These are phyloP conservation scores for Myxozyma melibiosi DNA, from an alignment of 805 yeast genomes.

Conservation along the genomic window DNA sequence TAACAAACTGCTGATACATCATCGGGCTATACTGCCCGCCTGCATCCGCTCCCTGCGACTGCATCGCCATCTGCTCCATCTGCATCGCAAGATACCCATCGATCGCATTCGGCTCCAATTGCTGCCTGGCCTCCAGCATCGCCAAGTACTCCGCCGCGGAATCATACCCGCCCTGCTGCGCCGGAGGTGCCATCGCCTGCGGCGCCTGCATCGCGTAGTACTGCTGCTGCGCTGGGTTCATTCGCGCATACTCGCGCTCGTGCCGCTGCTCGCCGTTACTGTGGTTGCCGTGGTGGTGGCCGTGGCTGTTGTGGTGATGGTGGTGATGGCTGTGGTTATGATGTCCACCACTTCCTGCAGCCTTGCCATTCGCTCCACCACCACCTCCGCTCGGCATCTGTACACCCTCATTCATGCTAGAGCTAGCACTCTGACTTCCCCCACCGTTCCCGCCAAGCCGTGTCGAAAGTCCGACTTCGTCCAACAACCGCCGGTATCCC, in stretches of 20 bases:
- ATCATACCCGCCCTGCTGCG: not conserved
- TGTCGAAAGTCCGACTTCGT: conserved; percentile 74
- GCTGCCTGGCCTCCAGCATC: not conserved
- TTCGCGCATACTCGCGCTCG: conserved; percentile 4
- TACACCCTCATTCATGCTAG: too few relatives aligned
- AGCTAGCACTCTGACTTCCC: too few relatives aligned
- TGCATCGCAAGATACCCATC: conserved; percentile 12
- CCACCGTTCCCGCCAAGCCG: conserved; percentile 8
- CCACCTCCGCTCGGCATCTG: not conserved
- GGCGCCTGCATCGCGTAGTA: not conserved
- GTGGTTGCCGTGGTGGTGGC: not conserved
- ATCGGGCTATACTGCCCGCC: not conserved
- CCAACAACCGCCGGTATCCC: conserved; percentile 82
- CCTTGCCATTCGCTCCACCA: not conserved
- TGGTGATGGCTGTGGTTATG: not conserved
- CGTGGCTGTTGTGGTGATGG: not conserved
- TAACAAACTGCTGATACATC: conserved; percentile 9
- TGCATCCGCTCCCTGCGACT: conserved; percentile 6
- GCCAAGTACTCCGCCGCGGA: not conserved
- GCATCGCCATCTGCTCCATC: conserved; percentile 14
- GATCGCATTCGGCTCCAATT: not conserved
- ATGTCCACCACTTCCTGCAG: not conserved
- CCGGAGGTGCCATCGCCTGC: not conserved
- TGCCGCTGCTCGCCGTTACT: not conserved
- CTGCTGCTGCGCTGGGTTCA: conserved; percentile 14